A percentile compares a stretch with the other conserved stretches of the same genome.
Evolutionary conservation across 495 filamentous ascomycete genomes (phyloP).

Genomic region (Daldinia childiae): DNA sequence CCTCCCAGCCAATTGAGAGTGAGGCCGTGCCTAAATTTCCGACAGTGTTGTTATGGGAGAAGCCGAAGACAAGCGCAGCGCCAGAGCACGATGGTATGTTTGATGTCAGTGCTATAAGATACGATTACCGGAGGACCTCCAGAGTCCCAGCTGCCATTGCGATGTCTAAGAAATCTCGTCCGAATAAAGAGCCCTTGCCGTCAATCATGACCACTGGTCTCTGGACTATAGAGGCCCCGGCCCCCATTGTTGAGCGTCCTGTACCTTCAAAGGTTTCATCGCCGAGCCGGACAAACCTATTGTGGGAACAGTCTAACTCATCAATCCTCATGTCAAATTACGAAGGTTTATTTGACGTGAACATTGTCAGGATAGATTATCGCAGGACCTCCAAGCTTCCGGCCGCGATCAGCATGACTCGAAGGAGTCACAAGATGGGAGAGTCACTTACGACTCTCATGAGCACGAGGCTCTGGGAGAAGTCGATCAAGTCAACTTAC

Average conservation of each 20-base stretch:
- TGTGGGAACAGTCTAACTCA: slow-evolving; percentile 40
- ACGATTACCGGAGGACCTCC: slow-evolving; percentile 31
- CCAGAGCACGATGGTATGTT: slow-evolving; percentile 24
- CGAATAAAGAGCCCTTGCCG: slow-evolving; percentile 23
- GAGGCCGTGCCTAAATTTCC: not conserved
- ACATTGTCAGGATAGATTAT: slow-evolving; percentile 21
- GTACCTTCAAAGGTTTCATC: not conserved
- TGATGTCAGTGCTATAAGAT: slow-evolving; percentile 14
- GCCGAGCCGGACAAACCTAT: not conserved
- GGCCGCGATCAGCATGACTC: slow-evolving; percentile 34
- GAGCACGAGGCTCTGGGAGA: slow-evolving; percentile 50
- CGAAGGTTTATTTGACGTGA: slow-evolving; percentile 38
- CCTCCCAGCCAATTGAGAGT: not conserved
- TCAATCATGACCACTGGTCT: slow-evolving; percentile 21
- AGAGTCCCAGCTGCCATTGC: slow-evolving; percentile 28
- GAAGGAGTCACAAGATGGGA: slow-evolving; percentile 33
- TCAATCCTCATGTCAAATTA: slow-evolving; percentile 1
- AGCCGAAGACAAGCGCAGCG: slow-evolving; percentile 10
- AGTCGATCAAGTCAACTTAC: not conserved
- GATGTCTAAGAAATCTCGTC: slow-evolving; percentile 25
- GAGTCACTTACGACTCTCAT: slow-evolving; percentile 41
- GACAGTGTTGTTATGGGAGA: slow-evolving; percentile 16
- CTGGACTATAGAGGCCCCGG: slow-evolving; percentile 11
- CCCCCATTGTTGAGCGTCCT: not conserved
- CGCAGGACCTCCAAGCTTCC: slow-evolving; percentile 40